A percentile compares a stretch with the other conserved stretches of the same genome.
phyloP scores from a whole-genome alignment of 495 filamentous ascomycete species.

The Staphylotrichum longicolle region DNA sequence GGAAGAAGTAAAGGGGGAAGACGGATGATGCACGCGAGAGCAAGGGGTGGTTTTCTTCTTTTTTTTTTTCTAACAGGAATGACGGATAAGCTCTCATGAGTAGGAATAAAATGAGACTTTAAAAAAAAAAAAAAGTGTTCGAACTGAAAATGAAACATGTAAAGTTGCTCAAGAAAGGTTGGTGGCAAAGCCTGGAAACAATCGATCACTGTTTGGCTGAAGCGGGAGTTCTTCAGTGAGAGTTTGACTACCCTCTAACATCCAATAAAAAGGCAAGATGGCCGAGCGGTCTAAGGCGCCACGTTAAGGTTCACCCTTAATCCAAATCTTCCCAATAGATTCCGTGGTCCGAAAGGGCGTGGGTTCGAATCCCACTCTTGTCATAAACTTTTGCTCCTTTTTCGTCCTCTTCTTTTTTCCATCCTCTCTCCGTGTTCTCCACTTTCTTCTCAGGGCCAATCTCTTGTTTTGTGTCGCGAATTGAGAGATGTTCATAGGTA shows the following conservation, averaged over 20 bases:
- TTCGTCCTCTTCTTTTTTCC: not conserved
- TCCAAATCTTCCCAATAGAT: conserved; percentile 3
- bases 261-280: conserved; percentile 18
- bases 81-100: too few species aligned
- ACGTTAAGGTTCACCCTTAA: conserved; percentile 27
- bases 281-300: conserved; percentile 26
- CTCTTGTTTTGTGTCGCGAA: not conserved
- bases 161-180: too few species aligned
- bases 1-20: not conserved
- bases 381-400: conserved; percentile 17
- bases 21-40: too few species aligned
- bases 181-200: too few species aligned
- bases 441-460: not conserved
- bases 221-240: too few species aligned
- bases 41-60: not conserved
- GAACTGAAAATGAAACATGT: too few species aligned
- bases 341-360: conserved; percentile 25
- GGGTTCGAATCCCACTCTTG: conserved; percentile 24
- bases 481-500: too few species aligned
- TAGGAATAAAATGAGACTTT: too few species aligned
- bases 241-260: not conserved
- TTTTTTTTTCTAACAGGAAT: too few species aligned
- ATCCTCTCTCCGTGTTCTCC: too few species aligned
- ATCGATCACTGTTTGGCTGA: too few species aligned
- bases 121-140: too few species aligned